These are phyloP conservation scores for Curvularia sp. DNA, from an alignment of 2,329 filamentous ascomycete genomes.

Conservation along the genomic window DNA sequence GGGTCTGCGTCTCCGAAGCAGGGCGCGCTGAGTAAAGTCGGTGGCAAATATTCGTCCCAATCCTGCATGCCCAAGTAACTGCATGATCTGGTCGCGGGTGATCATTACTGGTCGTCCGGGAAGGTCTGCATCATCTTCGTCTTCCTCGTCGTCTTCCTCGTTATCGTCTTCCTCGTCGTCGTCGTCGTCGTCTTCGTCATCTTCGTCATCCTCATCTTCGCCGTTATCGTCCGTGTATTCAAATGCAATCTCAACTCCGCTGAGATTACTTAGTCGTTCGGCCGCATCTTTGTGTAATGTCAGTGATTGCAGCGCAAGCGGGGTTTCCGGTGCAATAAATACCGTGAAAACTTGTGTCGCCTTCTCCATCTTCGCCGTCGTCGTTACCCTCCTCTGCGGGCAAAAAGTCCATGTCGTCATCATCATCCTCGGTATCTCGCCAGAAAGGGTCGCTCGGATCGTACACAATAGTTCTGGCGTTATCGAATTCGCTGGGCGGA, in stretches of 20 bases:
- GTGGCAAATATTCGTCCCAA: conserved; percentile 60
- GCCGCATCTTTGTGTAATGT: conserved; percentile 46
- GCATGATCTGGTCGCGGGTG: conserved; percentile 60
- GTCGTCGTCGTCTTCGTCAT: conserved; percentile 26
- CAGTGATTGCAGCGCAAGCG: conserved; percentile 3
- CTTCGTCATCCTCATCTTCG: conserved; percentile 38
- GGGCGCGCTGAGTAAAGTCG: conserved; percentile 34
- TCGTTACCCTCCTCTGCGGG: conserved; percentile 53
- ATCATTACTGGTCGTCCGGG: conserved; percentile 48
- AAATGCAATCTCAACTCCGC: conserved; percentile 53
- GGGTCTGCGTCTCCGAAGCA: conserved; percentile 25
- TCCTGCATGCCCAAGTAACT: conserved; percentile 62
- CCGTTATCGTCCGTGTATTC: conserved; percentile 51
- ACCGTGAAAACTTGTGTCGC: conserved; percentile 49
- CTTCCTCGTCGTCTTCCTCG: conserved; percentile 33
- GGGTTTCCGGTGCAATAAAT: background rate
- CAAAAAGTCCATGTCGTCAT: conserved; percentile 62
- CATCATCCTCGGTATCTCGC: conserved; percentile 46
- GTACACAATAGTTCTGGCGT: conserved; percentile 39
- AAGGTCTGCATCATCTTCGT: conserved; percentile 24
- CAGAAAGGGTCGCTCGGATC: conserved; percentile 46
- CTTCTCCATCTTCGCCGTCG: conserved; percentile 50
- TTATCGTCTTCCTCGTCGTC: conserved; percentile 48
- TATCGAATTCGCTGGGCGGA: conserved; percentile 36
- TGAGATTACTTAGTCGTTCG: conserved; percentile 52